Conservation (phyloP, 768 basidiomycete species). For the Phylloporus sp. region DNA sequence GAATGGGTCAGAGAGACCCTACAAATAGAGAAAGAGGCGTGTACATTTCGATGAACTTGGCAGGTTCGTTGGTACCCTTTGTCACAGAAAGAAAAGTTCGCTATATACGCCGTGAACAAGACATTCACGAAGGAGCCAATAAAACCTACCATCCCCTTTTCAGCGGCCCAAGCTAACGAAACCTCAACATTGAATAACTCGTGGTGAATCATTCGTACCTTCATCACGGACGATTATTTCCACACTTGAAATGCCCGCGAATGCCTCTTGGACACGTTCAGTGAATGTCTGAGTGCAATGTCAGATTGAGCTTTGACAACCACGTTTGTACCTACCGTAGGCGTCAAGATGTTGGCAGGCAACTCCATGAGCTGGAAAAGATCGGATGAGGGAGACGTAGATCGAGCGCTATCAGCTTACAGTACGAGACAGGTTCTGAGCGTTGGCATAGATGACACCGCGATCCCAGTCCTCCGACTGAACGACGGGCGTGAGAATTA, state of each 20-base stretch:
- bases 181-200: background rate
- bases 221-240: slow-evolving; percentile 68
- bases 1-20: background rate
- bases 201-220: slow-evolving; percentile 37
- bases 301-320: background rate
- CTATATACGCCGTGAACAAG: slow-evolving; percentile 30
- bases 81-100: slow-evolving; percentile 85
- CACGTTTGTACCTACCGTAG: slow-evolving; percentile 47
- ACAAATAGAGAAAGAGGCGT: slow-evolving; percentile 7
- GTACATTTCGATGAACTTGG: slow-evolving; percentile 83
- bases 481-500: slow-evolving; percentile 44
- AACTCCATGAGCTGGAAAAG: slow-evolving; percentile 66
- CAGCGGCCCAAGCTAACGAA: slow-evolving; percentile 65
- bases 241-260: slow-evolving; percentile 61
- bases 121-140: background rate
- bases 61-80: slow-evolving; percentile 74
- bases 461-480: slow-evolving; percentile 59
- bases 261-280: slow-evolving; percentile 63
- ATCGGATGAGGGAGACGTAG: background rate
- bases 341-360: slow-evolving; percentile 83
- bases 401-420: slow-evolving; percentile 33
- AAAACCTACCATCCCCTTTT: slow-evolving; percentile 70
- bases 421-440: slow-evolving; percentile 78
- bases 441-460: slow-evolving; percentile 66
- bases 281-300: slow-evolving; percentile 50